A percentile compares a stretch with the other conserved stretches of the same genome.
These are phyloP conservation scores for Emergomyces pasteurianus DNA, from an alignment of 2,329 filamentous ascomycete species.

Conservation along the genomic window DNA sequence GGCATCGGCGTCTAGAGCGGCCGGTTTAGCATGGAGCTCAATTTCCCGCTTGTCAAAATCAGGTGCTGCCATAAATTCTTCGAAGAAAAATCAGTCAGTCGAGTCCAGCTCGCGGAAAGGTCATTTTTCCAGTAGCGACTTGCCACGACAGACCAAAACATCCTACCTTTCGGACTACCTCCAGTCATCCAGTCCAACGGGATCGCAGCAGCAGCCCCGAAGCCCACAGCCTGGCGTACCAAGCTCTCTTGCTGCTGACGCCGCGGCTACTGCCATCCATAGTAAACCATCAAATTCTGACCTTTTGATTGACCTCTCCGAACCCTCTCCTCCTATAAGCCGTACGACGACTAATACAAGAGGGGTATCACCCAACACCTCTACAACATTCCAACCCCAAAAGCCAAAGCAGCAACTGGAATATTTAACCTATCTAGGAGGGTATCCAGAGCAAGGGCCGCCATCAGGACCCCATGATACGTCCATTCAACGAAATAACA, in stretches of 20 bases:
- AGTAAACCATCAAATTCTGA: conserved; percentile 4
- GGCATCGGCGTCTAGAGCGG: conserved; percentile 47
- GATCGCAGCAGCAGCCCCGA: conserved; percentile 5
- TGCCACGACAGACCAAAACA: background rate
- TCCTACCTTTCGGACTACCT: conserved; percentile 11
- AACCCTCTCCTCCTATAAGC: conserved; percentile 10
- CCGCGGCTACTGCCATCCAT: conserved; percentile 8
- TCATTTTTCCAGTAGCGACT: background rate
- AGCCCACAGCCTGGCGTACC: conserved; percentile 5
- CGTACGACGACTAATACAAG: conserved; percentile 13
- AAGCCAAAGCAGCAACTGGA: conserved; percentile 27
- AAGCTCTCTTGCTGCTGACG: conserved; percentile 7
- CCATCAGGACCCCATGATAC: conserved; percentile 5
- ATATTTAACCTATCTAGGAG: conserved; percentile 25
- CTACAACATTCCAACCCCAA: conserved; percentile 20
- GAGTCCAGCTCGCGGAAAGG: background rate
- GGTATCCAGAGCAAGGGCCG: conserved; percentile 22
- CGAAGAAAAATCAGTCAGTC: background rate
- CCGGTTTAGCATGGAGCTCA: conserved; percentile 49
- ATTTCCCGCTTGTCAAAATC: conserved; percentile 16
- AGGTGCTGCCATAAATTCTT: background rate
- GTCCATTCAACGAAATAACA: background rate
- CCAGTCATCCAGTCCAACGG: background rate
- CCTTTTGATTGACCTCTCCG: conserved; percentile 2
- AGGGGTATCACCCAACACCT: conserved; percentile 13